Evolutionary conservation across 148 eudicot genomes (phyloP).

Genomic region (Rhododendron williamsianum): DNA sequence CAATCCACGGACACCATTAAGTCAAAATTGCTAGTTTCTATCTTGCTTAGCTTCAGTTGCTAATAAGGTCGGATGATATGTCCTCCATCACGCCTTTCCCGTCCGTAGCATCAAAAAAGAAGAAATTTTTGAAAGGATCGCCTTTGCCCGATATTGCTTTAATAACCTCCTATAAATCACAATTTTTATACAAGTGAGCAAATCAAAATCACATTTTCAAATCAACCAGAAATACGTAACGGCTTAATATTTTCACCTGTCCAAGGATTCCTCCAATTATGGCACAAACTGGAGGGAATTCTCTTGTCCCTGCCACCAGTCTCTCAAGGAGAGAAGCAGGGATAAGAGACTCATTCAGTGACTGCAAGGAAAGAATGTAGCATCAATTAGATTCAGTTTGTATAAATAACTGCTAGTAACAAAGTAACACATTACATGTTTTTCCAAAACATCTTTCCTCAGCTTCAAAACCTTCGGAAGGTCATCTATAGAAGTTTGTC

Average conservation of each 20-base stretch:
- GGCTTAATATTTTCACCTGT: conserved; percentile 49
- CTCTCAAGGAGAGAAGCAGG: conserved; percentile 82
- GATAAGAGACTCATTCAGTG: conserved; percentile 62
- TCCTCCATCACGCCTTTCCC: conserved; percentile 94
- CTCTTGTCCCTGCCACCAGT: conserved; percentile 50
- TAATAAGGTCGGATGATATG: conserved; percentile 35
- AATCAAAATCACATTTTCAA: background rate
- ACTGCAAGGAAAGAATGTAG: conserved; percentile 36
- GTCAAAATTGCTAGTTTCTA: background rate
- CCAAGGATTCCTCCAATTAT: conserved; percentile 91
- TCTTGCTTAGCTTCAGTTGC: conserved; percentile 16
- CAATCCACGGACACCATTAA: background rate
- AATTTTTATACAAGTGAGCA: background rate
- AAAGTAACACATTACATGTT: conserved; percentile 35
- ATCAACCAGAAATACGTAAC: background rate
- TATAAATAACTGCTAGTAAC: background rate
- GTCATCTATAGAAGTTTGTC: conserved; percentile 66
- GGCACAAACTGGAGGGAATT: conserved; percentile 96
- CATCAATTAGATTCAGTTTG: background rate
- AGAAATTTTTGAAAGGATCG: conserved; percentile 83
- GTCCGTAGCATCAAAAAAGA: conserved; percentile 82
- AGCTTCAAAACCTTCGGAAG: conserved; percentile 60
- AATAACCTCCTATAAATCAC: conserved; percentile 68
- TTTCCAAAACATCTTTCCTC: conserved; percentile 72
- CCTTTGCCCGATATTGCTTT: conserved; percentile 97